phyloP scores from a whole-genome alignment of 2,329 filamentous ascomycete species.

The Piedraia hortae region DNA sequence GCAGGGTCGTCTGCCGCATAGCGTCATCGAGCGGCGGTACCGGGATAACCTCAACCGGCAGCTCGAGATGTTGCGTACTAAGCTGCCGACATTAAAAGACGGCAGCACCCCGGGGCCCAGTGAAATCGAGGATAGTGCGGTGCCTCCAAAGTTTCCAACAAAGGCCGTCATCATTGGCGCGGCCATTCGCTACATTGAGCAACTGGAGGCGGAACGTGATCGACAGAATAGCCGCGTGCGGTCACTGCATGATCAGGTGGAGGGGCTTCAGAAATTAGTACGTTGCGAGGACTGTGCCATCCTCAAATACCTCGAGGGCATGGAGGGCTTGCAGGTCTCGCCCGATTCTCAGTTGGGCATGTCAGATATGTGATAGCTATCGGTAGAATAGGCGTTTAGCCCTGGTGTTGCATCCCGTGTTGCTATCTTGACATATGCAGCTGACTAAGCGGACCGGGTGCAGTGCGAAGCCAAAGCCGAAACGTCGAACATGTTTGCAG shows the following conservation, averaged over 20 bases:
- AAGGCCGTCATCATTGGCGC: slow-evolving; percentile 20
- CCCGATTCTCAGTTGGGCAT: background rate
- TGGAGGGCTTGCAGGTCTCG: slow-evolving; percentile 1
- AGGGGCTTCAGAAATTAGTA: slow-evolving; percentile 17
- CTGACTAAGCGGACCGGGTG: too few species aligned
- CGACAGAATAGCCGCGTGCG: slow-evolving; percentile 14
- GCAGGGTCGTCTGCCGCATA: slow-evolving; percentile 9
- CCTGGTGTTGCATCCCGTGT: too few species aligned
- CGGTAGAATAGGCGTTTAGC: too few species aligned
- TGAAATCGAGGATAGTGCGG: slow-evolving; percentile 1
- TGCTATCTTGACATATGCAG: too few species aligned
- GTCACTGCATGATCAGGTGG: slow-evolving; percentile 13
- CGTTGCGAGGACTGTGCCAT: slow-evolving; percentile 18
- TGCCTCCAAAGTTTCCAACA: slow-evolving; percentile 5
- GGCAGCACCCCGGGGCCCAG: too few species aligned
- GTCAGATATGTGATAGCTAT: too few species aligned
- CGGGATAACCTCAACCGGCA: slow-evolving; percentile 19
- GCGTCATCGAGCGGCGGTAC: slow-evolving; percentile 19
- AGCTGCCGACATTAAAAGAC: slow-evolving; percentile 2
- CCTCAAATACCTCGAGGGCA: slow-evolving; percentile 2
- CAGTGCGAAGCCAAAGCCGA: too few species aligned
- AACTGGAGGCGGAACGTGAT: slow-evolving; percentile 17
- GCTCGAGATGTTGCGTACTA: slow-evolving; percentile 14
- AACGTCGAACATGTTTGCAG: too few species aligned
- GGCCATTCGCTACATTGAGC: slow-evolving; percentile 19